phyloP scores from a whole-genome alignment of 495 filamentous ascomycete species.

The Monascus purpureus region DNA sequence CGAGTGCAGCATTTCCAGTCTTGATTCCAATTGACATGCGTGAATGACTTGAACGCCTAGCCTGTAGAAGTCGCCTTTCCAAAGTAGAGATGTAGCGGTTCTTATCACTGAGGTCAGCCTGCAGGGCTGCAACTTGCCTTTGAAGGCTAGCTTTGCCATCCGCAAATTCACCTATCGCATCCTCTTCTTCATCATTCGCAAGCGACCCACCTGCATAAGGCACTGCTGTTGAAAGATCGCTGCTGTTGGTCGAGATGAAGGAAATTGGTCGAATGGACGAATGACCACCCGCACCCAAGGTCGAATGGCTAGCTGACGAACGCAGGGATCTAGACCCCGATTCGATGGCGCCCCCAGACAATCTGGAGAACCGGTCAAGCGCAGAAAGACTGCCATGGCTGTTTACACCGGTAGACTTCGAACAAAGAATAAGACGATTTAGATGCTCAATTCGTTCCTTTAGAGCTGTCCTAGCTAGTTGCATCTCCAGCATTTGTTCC shows the following conservation, averaged over 20 bases:
- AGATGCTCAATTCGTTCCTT: conserved; percentile 97
- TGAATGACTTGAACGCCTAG: conserved; percentile 78
- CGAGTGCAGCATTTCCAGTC: conserved; percentile 42
- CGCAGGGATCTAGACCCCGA: conserved; percentile 43
- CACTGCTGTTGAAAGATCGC: conserved; percentile 24
- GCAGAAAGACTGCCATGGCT: conserved; percentile 53
- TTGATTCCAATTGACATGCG: conserved; percentile 62
- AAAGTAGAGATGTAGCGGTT: conserved; percentile 91
- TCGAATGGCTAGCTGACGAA: conserved; percentile 64
- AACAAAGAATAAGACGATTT: conserved; percentile 87
- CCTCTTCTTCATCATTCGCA: conserved; percentile 52
- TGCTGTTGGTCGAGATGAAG: conserved; percentile 42
- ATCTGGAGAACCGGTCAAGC: conserved; percentile 53
- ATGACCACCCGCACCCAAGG: conserved; percentile 34
- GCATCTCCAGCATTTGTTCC: conserved; percentile 97
- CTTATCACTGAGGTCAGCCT: conserved; percentile 87
- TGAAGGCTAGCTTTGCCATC: conserved; percentile 73
- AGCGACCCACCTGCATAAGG: conserved; percentile 19
- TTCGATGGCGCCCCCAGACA: conserved; percentile 33
- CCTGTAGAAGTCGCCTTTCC: conserved; percentile 84
- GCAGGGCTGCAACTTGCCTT: conserved; percentile 73
- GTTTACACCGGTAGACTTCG: conserved; percentile 91
- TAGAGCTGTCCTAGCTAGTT: conserved; percentile 83
- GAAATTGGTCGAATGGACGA: conserved; percentile 49
- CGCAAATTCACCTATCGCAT: conserved; percentile 61